These are phyloP conservation scores for Beta lomatogona DNA, from an alignment of 179 eudicot genomes.

Conservation along the genomic window DNA sequence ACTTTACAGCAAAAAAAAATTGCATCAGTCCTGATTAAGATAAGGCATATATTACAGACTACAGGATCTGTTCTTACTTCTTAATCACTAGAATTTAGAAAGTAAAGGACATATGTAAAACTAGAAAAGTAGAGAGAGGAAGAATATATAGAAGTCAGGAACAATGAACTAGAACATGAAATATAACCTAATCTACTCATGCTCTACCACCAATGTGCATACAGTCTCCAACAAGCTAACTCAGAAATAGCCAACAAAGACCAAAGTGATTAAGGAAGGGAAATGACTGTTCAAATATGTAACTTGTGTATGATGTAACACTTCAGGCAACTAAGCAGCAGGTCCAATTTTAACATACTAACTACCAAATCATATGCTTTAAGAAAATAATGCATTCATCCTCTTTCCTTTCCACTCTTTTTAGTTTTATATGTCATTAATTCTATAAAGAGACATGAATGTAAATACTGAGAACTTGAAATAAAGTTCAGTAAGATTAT, in stretches of 20 bases:
- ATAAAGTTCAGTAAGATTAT: not conserved
- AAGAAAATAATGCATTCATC: not conserved
- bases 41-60: not conserved
- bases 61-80: not conserved
- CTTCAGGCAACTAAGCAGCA: constrained; percentile 8
- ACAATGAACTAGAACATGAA: not conserved
- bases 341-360: not conserved
- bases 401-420: not conserved
- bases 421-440: not conserved
- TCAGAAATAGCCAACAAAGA: too few relatives aligned
- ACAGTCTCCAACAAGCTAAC: not conserved
- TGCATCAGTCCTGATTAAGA: not conserved
- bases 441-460: not conserved
- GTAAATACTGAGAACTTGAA: not conserved
- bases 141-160: not conserved
- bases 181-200: not conserved
- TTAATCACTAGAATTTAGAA: not conserved
- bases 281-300: not conserved
- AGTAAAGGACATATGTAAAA: not conserved
- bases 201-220: not conserved
- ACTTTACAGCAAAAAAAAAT: too few relatives aligned
- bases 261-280: not conserved
- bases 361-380: not conserved
- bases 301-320: not conserved
- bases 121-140: not conserved